Evolutionary conservation across 1,284 basidiomycete species (phyloP), one percentile per base, ranked within the genome.

Genomic region (Pyrrhoderma lamaoense): DNA sequence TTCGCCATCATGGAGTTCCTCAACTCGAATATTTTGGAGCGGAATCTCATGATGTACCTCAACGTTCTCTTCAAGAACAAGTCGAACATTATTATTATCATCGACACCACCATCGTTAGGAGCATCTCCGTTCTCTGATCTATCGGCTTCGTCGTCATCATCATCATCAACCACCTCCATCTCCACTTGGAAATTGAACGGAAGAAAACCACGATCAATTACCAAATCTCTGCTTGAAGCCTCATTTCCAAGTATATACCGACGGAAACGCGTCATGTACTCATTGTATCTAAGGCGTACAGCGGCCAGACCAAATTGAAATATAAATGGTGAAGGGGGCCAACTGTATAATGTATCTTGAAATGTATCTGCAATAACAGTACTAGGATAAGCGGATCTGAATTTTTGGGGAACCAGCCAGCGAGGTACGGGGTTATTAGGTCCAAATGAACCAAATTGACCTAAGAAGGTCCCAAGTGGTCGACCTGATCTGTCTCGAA

Each of bases 251-350:
- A 85, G 67, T 0, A 78, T 65, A 67, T 69, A 73, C 35, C 65
- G 65, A 22, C 74, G 69, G 37, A 80, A 58, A n/a, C 65, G 64
- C 2, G 59, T 60, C 55, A 76, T 73, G 4, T 16, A 42, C 65
- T 56, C 7, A 35, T 67, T 65, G 62, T 87, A 86, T 0, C 75
- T 47, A 3, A 62, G 58, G 14, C 72, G 70, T 7, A 78, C 59
- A 49, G 80, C 36, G 0, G 81, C 80, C 19, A 79, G 58, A 44
- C 82, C 62, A 11, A 80, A 61, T 18, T 72, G 75, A 52, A 82
- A 75, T 8, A 80, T 55, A 11, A 79, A 61, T 0, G 82, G 71
- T 0, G 80, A 77, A 3, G 82, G 82, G 3, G 82, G 82, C 81
- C 82, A 85, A 19, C 62, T 62, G 43, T 67, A 52, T 7, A 56